phyloP scores from a whole-genome alignment of 306 rosid species.

The Quercus parvula region DNA sequence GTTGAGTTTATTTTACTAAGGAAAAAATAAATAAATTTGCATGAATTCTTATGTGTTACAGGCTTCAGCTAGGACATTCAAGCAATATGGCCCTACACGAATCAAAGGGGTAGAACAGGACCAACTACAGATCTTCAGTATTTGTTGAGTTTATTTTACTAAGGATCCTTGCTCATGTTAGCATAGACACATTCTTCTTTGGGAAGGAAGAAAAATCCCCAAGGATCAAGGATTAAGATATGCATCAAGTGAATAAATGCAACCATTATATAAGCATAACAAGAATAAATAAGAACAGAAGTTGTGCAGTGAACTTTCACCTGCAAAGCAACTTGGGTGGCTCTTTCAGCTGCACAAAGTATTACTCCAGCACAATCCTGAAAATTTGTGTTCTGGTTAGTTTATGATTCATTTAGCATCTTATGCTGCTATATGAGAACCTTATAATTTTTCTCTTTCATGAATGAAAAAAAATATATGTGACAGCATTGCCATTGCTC shows the following conservation, averaged over 20 bases:
- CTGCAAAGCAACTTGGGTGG: conserved; percentile 94
- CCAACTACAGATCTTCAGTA: too few species aligned
- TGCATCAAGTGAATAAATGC: background rate
- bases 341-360: conserved; percentile 87
- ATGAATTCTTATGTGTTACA: too few species aligned
- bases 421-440: background rate
- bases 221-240: background rate
- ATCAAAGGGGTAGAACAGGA: too few species aligned
- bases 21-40: background rate
- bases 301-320: conserved; percentile 24
- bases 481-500: background rate
- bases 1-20: too few species aligned
- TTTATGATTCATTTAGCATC: background rate
- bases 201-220: too few species aligned
- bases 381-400: conserved; percentile 23
- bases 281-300: background rate
- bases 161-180: too few species aligned
- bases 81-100: too few species aligned
- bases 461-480: too few species aligned
- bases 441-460: background rate
- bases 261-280: background rate
- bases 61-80: too few species aligned
- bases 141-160: too few species aligned
- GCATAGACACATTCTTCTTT: too few species aligned
- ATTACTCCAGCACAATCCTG: conserved; percentile 99